Percentiles rank a stretch among this genome's conserved stretches.
Conservation (phyloP, 108 stramenopile genomes). For the Pseudonitzschia pungens region DNA sequence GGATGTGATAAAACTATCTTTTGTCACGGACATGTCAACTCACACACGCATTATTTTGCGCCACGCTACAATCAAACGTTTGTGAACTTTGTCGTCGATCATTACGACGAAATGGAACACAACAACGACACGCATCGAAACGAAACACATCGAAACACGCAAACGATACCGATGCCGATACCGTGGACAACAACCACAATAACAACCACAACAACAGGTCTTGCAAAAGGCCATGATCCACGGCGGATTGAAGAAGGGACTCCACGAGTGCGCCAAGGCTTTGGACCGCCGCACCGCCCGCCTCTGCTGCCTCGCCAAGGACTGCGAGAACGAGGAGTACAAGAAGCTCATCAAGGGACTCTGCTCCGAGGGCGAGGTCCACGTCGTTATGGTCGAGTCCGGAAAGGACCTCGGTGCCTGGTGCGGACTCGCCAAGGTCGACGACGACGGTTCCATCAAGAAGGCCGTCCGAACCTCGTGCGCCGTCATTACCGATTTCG, state of each 20-base stretch:
- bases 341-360: conserved; percentile 98
- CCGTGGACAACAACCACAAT: neutral
- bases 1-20: conserved; percentile 14
- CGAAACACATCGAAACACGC: no score
- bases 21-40: conserved; percentile 22
- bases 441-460: conserved; percentile 93
- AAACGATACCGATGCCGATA: no score
- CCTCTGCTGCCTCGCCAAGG: conserved; percentile 98
- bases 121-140: no score
- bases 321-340: conserved; percentile 99
- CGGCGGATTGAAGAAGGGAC: conserved; percentile 97
- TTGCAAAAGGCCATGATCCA: conserved; percentile 97
- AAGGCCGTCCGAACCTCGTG: conserved; percentile 97
- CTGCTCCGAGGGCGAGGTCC: conserved; percentile 96
- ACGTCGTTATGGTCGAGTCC: conserved; percentile 95
- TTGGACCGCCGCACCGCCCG: conserved; percentile 95
- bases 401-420: conserved; percentile 97
- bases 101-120: neutral
- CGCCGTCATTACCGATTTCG: conserved; percentile 99
- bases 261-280: conserved; percentile 99
- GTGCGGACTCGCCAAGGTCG: conserved; percentile 98
- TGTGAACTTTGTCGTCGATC: conserved; percentile 5
- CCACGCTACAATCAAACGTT: neutral
- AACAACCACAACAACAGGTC: conserved; percentile 52
- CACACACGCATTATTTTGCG: neutral